Base-by-base conservation (phyloP, 176 grass and related monocot genomes). In the Areca catechu region DNA sequence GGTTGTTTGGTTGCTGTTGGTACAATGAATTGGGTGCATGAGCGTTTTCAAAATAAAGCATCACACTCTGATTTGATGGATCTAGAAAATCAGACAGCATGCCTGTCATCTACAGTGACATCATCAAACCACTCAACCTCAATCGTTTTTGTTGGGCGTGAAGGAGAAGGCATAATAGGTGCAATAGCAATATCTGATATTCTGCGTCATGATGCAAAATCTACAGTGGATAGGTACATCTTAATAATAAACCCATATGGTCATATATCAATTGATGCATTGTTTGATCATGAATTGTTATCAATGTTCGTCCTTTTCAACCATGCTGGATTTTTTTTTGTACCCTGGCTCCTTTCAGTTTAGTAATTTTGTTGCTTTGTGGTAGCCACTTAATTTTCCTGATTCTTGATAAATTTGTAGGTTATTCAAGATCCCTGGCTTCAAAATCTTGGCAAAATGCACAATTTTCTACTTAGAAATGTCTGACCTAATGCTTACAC, bases 81-180 rank as follows among this genome's bases (percentile, higher is more conserved):
- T 77, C 80, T 97, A 55, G 71, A 71, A 70, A 75, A 78, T 49
- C 65, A 10, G 60, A 58, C 91, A 48, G 86, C 69, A 10, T 75
- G 63, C 65, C 65, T 74, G 49, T 56, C 71, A 50, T 80, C 80
- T 25, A 63, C 57, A 61, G 73, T 77, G 73, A 27, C 56, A 58
- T 74, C 73, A 74, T 86, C 81, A 27, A 79, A 74, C 50, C 71
- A 87, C 34, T 97, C 92, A 5, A 91, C 91, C 54, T 88, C 92
- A 51, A 77, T 97, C 20, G 83, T 83, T 71, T 97, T 82, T 63
- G 76, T 97, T 74, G 83, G 86, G 6, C 77, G 72, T 61, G 86
- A 91, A 75, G 83, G 80, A 67, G 86, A 97, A 85, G 92, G 92
- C 71, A 85, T 97, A 77, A 82, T 97, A 51, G 92, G 86, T 50